phyloP scores from a whole-genome alignment of 1,284 basidiomycete species.

The Coniophora puteana region DNA sequence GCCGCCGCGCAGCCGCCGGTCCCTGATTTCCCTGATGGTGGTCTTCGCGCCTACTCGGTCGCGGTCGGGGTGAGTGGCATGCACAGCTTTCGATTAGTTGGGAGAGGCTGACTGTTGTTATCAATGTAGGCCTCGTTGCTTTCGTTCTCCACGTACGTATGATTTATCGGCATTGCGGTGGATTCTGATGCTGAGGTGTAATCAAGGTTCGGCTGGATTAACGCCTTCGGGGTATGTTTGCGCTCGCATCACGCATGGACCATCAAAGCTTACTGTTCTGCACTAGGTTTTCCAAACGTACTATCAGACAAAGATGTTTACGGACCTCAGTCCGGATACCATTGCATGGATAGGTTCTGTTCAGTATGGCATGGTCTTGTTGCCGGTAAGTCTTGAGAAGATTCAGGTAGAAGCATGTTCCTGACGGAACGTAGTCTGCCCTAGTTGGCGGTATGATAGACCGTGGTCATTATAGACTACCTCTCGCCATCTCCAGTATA shows the following conservation, averaged over 20 bases:
- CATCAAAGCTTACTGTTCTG: neutral
- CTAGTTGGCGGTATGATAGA: conserved; percentile 27
- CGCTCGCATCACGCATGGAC: neutral
- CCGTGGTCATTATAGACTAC: conserved; percentile 26
- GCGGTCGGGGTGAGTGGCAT: conserved; percentile 42
- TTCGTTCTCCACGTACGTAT: conserved; percentile 7
- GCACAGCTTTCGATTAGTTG: neutral
- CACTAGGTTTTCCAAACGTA: conserved; percentile 33
- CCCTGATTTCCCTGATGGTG: conserved; percentile 44
- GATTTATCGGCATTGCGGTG: conserved; percentile 9
- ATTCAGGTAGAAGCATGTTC: neutral
- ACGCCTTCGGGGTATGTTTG: conserved; percentile 23
- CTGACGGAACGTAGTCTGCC: conserved; percentile 11
- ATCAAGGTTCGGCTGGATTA: conserved; percentile 24
- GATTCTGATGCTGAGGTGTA: neutral
- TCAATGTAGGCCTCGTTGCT: conserved; percentile 9
- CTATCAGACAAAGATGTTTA: conserved; percentile 29
- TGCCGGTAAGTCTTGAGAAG: neutral
- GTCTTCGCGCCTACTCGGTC: conserved; percentile 49
- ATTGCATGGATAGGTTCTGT: conserved; percentile 38
- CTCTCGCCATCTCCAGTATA: conserved; percentile 41
- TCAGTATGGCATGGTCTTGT: conserved; percentile 18
- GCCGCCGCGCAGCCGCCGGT: conserved; percentile 41
- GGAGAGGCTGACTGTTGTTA: conserved; percentile 12
- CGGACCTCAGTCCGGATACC: conserved; percentile 20